Conservation (phyloP, 805 yeast genomes). For the Priceomyces carsonii region DNA sequence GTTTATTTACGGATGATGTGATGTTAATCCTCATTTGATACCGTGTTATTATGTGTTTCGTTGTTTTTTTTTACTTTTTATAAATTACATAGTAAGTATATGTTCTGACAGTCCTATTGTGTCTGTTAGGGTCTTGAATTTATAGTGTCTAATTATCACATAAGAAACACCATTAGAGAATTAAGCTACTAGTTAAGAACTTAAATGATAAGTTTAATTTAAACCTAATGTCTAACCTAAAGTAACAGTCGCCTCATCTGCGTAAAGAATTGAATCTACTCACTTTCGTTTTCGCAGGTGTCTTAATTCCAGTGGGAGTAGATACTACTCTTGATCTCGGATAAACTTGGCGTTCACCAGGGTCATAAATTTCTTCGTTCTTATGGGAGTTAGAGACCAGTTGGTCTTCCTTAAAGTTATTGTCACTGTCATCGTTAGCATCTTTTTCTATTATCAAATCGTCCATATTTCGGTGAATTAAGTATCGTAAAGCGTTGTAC, state of each 20-base stretch:
- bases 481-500: slow-evolving; percentile 79
- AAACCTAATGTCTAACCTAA: no score
- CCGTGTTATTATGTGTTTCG: no score
- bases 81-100: no score
- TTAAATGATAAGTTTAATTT: no score
- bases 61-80: no score
- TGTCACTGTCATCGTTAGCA: slow-evolving; percentile 26
- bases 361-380: slow-evolving; percentile 17
- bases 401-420: slow-evolving; percentile 14
- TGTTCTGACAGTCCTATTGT: no score
- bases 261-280: slow-evolving; percentile 19
- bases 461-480: slow-evolving; percentile 65
- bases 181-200: no score
- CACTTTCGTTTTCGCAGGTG: slow-evolving; percentile 14
- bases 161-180: no score
- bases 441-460: slow-evolving; percentile 51
- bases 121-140: no score
- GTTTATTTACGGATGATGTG: no score
- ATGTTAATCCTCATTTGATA: no score
- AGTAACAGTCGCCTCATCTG: slow-evolving; percentile 10
- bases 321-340: slow-evolving; percentile 21
- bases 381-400: slow-evolving; percentile 14
- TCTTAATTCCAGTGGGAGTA: slow-evolving; percentile 13
- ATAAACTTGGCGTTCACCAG: slow-evolving; percentile 21
- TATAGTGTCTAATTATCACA: no score